Conservation (phyloP, 2,329 filamentous ascomycete species). For the Chaetothyriales sp. region DNA sequence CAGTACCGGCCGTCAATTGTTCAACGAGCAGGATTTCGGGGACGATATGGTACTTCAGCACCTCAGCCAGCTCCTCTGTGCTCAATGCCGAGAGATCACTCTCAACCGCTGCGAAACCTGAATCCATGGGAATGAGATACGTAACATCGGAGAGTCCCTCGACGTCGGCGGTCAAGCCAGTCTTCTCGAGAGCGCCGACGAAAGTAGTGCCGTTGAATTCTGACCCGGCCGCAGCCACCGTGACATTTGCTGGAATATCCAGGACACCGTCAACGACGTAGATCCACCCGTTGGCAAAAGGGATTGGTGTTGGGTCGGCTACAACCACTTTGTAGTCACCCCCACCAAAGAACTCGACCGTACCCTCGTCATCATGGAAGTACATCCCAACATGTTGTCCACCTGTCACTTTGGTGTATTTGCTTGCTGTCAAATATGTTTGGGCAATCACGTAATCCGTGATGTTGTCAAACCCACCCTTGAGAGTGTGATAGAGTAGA, state of each 20-base stretch:
- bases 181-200: constrained; percentile 3
- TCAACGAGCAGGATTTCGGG: neutral
- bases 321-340: constrained; percentile 2
- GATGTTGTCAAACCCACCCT: neutral
- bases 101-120: constrained; percentile 3
- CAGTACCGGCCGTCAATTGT: constrained; percentile 1
- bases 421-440: constrained; percentile 3
- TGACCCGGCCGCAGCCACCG: constrained; percentile 1
- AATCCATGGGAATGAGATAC: constrained; percentile 4
- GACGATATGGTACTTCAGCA: constrained; percentile 9
- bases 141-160: constrained; percentile 6
- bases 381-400: constrained; percentile 6
- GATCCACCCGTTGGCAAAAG: constrained; percentile 5
- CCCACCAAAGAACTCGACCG: constrained; percentile 2
- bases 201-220: constrained; percentile 9
- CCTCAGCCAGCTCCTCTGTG: constrained; percentile 3
- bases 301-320: constrained; percentile 1
- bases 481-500: constrained; percentile 4
- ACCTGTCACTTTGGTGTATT: constrained; percentile 7
- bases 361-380: constrained; percentile 3
- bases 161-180: constrained; percentile 6
- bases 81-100: constrained; percentile 5
- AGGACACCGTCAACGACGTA: constrained; percentile 5
- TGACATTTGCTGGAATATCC: constrained; percentile 1
- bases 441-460: constrained; percentile 2